Percentiles rank a stretch among this genome's conserved stretches.
Conservation (phyloP, 129 eudicot species). For the Saposhnikovia divaricata region DNA sequence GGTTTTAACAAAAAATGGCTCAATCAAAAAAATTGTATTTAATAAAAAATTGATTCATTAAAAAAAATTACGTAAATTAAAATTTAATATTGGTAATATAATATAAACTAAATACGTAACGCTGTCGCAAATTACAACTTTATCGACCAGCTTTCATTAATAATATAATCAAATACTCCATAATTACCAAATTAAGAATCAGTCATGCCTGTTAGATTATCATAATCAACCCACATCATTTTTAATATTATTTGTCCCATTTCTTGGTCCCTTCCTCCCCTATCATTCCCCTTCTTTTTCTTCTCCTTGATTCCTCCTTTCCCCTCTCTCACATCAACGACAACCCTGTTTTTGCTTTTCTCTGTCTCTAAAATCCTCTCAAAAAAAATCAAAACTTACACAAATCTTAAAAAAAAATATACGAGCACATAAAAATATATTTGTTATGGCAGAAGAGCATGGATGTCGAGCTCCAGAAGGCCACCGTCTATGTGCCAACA, state of each 20-base stretch:
- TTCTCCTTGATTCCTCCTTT: background rate
- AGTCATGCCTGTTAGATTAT: constrained; percentile 1
- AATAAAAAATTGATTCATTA: too few relatives aligned
- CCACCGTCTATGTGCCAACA: constrained; percentile 23
- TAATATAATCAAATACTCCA: background rate
- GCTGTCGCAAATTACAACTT: too few relatives aligned
- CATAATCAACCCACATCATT: background rate
- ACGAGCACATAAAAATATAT: background rate
- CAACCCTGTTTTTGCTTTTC: too few relatives aligned
- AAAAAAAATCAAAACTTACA: background rate
- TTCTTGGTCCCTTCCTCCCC: constrained; percentile 12
- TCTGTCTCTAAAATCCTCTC: too few relatives aligned
- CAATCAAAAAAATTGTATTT: too few relatives aligned
- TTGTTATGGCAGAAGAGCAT: constrained; percentile 21
- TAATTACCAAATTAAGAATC: constrained; percentile 1
- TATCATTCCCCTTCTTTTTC: background rate
- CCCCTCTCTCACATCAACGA: background rate
- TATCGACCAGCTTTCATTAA: too few relatives aligned
- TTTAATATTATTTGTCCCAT: background rate
- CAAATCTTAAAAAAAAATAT: too few relatives aligned
- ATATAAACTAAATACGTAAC: too few relatives aligned
- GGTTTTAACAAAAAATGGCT: too few relatives aligned
- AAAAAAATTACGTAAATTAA: too few relatives aligned
- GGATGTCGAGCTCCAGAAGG: constrained; percentile 23
- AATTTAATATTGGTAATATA: too few relatives aligned